A percentile compares a stretch with the other conserved stretches of the same genome.
These are phyloP conservation scores for Planoprotostelium fungivorum DNA, from an alignment of 78 protist genomes.

Conservation along the genomic window DNA sequence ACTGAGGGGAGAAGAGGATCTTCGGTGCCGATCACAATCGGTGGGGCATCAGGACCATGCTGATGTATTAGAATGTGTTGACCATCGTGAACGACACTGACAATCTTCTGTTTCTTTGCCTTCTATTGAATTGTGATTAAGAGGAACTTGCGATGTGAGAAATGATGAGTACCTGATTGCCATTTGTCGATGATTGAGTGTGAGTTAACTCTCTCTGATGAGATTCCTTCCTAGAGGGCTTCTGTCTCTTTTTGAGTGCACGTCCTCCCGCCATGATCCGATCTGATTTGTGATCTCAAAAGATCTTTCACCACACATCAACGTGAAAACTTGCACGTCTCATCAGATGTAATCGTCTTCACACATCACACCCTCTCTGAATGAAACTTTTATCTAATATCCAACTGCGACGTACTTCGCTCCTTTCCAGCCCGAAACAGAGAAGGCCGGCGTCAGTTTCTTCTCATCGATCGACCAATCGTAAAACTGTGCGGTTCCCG, in stretches of 20 bases:
- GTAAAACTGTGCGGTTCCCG: background rate
- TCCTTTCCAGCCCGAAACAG: background rate
- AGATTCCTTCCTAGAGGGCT: background rate
- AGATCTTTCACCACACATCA: too few species aligned
- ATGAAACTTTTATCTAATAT: too few species aligned
- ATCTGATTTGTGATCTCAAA: too few species aligned
- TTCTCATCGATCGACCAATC: background rate
- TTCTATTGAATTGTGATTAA: too few species aligned
- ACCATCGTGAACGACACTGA: background rate
- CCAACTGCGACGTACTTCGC: background rate
- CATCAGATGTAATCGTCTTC: too few species aligned
- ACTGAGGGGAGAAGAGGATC: background rate
- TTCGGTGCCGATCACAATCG: background rate
- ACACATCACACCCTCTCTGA: too few species aligned
- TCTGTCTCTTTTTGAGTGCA: too few species aligned
- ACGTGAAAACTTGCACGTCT: too few species aligned
- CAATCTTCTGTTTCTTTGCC: background rate
- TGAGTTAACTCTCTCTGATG: background rate
- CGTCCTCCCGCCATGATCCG: too few species aligned
- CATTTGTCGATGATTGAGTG: background rate
- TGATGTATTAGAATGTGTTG: background rate
- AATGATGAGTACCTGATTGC: background rate
- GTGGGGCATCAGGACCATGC: background rate
- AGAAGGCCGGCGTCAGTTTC: background rate
- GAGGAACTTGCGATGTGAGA: background rate